phyloP scores from a whole-genome alignment of 2,329 filamentous ascomycete genomes.

The Stemphylium beticola region DNA sequence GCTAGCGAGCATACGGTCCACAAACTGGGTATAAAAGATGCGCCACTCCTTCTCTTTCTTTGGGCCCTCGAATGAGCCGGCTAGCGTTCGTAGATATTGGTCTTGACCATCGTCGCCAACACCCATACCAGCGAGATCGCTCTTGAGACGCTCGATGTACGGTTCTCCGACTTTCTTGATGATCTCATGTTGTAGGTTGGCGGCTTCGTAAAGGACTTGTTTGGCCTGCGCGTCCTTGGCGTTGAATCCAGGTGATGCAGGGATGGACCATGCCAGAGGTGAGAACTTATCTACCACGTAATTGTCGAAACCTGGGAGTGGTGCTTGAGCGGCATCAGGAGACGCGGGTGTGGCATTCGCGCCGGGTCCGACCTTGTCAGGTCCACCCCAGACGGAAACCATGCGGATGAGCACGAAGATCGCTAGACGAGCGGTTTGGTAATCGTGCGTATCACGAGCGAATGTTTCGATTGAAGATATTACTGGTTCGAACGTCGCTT shows the following conservation, averaged over 20 bases:
- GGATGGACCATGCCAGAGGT: slow-evolving; percentile 85
- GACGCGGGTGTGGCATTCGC: slow-evolving; percentile 42
- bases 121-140: slow-evolving; percentile 69
- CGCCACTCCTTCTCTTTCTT: slow-evolving; percentile 53
- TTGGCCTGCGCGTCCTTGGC: slow-evolving; percentile 87
- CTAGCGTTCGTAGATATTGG: slow-evolving; percentile 63
- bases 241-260: slow-evolving; percentile 79
- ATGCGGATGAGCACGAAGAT: slow-evolving; percentile 84
- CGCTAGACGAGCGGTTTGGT: slow-evolving; percentile 72
- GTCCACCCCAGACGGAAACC: slow-evolving; percentile 88
- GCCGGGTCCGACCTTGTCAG: slow-evolving; percentile 62
- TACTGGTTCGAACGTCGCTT: slow-evolving; percentile 86
- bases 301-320: slow-evolving; percentile 84
- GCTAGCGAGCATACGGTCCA: slow-evolving; percentile 40
- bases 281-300: slow-evolving; percentile 93
- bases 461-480: slow-evolving; percentile 85
- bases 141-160: slow-evolving; percentile 74
- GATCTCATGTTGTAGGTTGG: slow-evolving; percentile 83
- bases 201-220: slow-evolving; percentile 87
- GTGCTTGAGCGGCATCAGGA: slow-evolving; percentile 59
- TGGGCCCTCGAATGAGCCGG: slow-evolving; percentile 40
- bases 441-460: slow-evolving; percentile 75
- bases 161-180: slow-evolving; percentile 86
- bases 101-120: slow-evolving; percentile 69
- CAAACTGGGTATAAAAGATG: slow-evolving; percentile 54